These are phyloP conservation scores for Pholiota adiposa DNA, from an alignment of 1,284 basidiomycete genomes.

Conservation along the genomic window DNA sequence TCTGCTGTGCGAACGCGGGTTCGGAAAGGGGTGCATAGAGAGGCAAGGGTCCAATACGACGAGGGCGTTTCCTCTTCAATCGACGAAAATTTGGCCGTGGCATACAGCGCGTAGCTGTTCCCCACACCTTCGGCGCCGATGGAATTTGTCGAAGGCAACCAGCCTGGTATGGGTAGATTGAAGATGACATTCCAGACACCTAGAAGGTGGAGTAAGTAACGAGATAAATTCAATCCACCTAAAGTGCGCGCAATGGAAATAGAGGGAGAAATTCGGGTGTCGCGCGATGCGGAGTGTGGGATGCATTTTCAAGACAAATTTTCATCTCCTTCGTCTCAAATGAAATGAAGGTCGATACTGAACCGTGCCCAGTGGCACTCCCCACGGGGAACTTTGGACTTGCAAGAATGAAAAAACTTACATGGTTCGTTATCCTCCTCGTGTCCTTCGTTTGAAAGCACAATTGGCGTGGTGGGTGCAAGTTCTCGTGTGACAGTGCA, in stretches of 20 bases:
- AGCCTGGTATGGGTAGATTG: conserved; percentile 74
- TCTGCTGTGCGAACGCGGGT: conserved; percentile 41
- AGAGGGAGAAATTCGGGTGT: conserved; percentile 1
- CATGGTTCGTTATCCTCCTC: conserved; percentile 56
- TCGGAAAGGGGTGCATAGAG: conserved; percentile 53
- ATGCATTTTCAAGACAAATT: not conserved
- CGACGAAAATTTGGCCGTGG: conserved; percentile 60
- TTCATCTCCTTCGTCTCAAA: not conserved
- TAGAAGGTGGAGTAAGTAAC: conserved; percentile 23
- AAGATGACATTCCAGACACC: conserved; percentile 72
- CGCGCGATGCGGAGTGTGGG: not conserved
- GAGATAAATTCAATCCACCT: conserved; percentile 11
- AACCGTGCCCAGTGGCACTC: not conserved
- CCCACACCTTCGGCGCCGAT: conserved; percentile 58
- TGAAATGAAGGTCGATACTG: not conserved
- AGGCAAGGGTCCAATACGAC: conserved; percentile 46
- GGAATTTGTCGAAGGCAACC: conserved; percentile 66
- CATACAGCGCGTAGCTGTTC: conserved; percentile 68
- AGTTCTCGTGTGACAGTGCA: conserved; percentile 71
- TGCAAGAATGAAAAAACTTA: conserved; percentile 30
- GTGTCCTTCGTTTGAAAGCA: conserved; percentile 64
- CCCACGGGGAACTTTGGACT: not conserved
- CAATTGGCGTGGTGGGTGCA: conserved; percentile 50
- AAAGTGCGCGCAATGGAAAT: conserved; percentile 13
- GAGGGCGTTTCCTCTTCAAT: conserved; percentile 42